A percentile compares a stretch with the other conserved stretches of the same genome.
Evolutionary conservation across 352 stramenopile species (phyloP).

Genomic region (Peronospora farinosa): DNA sequence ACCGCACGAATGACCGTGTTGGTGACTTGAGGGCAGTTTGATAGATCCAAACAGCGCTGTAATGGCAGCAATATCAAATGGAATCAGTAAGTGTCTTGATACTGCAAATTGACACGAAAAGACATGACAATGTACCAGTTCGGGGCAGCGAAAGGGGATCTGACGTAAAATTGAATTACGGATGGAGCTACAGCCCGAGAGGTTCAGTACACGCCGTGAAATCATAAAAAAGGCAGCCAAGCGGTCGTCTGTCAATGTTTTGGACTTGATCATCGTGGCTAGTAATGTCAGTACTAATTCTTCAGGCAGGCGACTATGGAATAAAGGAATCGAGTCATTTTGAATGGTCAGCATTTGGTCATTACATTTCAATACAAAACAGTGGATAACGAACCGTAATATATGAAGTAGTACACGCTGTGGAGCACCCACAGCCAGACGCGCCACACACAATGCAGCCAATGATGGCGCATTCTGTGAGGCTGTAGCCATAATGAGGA

Average conservation of each 20-base stretch:
- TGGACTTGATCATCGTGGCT: conserved; percentile 59
- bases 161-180: conserved; percentile 84
- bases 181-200: conserved; percentile 67
- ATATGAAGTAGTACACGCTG: conserved; percentile 51
- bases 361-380: background rate
- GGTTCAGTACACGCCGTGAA: conserved; percentile 60
- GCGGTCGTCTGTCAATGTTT: conserved; percentile 77
- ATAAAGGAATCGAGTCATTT: background rate
- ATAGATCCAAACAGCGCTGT: conserved; percentile 76
- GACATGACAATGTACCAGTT: conserved; percentile 42
- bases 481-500: conserved; percentile 16
- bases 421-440: conserved; percentile 46
- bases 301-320: conserved; percentile 61
- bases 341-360: conserved; percentile 6
- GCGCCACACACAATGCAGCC: conserved; percentile 53
- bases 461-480: conserved; percentile 38
- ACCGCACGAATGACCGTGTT: conserved; percentile 79
- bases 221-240: conserved; percentile 78
- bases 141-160: conserved; percentile 76
- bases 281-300: conserved; percentile 76
- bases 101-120: background rate
- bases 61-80: background rate
- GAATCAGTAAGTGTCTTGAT: conserved; percentile 5
- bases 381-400: conserved; percentile 39
- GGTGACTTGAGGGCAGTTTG: conserved; percentile 82